Percentiles rank a stretch among this genome's conserved stretches.
phyloP scores from a whole-genome alignment of 108 stramenopile species.

The Aurantiochytrium sp. region DNA sequence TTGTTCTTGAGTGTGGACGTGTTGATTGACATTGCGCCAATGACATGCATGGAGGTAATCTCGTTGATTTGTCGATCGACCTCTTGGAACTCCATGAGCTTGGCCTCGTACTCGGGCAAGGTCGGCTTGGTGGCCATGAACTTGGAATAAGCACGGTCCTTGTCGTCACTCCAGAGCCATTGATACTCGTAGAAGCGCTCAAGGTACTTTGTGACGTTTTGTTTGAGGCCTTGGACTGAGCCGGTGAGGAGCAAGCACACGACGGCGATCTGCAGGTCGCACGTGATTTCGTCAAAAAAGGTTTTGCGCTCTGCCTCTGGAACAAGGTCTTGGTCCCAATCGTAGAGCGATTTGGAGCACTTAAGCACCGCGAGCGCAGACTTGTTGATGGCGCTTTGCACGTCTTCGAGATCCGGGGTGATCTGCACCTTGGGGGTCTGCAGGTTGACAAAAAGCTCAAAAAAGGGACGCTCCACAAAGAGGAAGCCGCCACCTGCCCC shows the following conservation, averaged over 20 bases:
- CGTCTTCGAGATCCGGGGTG: conserved; percentile 69
- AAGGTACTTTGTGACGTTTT: conserved; percentile 74
- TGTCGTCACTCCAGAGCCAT: conserved; percentile 79
- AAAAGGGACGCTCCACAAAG: conserved; percentile 51
- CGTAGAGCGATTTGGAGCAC: conserved; percentile 70
- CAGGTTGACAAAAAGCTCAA: conserved; percentile 77
- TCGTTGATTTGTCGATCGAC: conserved; percentile 61
- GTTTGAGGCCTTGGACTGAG: conserved; percentile 71
- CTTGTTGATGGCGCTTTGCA: conserved; percentile 75
- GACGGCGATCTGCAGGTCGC: conserved; percentile 77
- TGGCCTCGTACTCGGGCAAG: conserved; percentile 64
- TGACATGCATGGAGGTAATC: conserved; percentile 67
- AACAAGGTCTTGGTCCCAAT: conserved; percentile 42
- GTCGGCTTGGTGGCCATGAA: conserved; percentile 62
- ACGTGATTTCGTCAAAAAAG: conserved; percentile 77
- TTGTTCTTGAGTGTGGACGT: conserved; percentile 63
- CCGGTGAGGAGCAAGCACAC: conserved; percentile 78
- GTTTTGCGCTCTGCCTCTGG: conserved; percentile 30
- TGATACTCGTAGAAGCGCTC: conserved; percentile 59
- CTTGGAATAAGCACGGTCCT: conserved; percentile 63
- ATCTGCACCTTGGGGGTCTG: conserved; percentile 62
- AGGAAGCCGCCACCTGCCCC: not conserved
- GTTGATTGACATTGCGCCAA: conserved; percentile 75
- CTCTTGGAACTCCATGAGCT: conserved; percentile 54
- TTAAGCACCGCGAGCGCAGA: conserved; percentile 70